These are phyloP conservation scores for Lactarius quietus DNA, from an alignment of 768 basidiomycete species.

Conservation along the genomic window DNA sequence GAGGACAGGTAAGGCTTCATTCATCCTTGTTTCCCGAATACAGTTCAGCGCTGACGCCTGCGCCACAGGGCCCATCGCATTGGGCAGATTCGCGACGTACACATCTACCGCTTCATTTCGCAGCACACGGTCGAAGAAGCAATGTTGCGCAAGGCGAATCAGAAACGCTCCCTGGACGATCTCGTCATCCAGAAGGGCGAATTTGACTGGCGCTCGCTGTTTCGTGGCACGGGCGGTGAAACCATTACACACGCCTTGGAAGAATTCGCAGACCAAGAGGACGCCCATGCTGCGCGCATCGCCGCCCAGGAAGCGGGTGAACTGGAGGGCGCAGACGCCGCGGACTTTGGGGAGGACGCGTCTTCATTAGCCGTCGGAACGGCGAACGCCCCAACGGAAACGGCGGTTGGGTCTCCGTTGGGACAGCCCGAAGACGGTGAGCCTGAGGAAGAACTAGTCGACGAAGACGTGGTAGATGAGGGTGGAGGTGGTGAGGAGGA, in stretches of 20 bases:
- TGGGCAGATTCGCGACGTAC: constrained; percentile 93
- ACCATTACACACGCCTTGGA: constrained; percentile 67
- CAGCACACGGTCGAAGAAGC: constrained; percentile 92
- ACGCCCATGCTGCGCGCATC: constrained; percentile 73
- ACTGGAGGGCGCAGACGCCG: constrained; percentile 74
- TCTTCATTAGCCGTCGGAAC: background rate
- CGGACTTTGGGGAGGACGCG: constrained; percentile 62
- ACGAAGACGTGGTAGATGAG: constrained; percentile 32
- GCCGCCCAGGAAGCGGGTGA: constrained; percentile 71
- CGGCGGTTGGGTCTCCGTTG: constrained; percentile 3
- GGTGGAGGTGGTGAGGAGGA: constrained; percentile 38
- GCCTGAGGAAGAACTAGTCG: constrained; percentile 17
- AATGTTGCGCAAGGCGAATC: constrained; percentile 95
- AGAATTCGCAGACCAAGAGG: constrained; percentile 85
- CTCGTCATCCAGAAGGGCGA: constrained; percentile 92
- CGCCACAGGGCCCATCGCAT: constrained; percentile 86
- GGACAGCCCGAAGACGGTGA: constrained; percentile 15
- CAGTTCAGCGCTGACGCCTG: constrained; percentile 14
- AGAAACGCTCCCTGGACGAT: constrained; percentile 88
- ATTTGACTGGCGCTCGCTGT: constrained; percentile 89
- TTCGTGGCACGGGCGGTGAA: constrained; percentile 52
- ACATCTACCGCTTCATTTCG: constrained; percentile 93
- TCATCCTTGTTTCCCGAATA: background rate
- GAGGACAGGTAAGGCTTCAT: constrained; percentile 69
- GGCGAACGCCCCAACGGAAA: constrained; percentile 25